Base-by-base conservation (phyloP, 352 stramenopile genomes). In the Hyaloperonospora brassicae region DNA sequence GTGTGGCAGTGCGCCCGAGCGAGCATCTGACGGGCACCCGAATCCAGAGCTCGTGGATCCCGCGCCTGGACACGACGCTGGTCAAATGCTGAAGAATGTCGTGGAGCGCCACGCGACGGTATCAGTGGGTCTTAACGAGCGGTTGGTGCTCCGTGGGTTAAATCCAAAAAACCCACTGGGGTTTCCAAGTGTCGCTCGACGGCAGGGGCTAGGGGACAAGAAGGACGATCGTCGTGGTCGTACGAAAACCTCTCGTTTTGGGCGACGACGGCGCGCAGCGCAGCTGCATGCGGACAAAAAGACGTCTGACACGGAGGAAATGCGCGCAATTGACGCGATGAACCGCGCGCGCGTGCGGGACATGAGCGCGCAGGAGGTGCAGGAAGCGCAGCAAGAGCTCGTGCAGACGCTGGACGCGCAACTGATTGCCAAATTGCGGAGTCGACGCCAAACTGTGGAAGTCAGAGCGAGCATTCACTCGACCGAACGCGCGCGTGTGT, bases 341-440 rank as follows among this genome's bases (percentile, higher is more conserved):
- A 93, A 90, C 57, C 50, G 50, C 12, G 69, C 63, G 1, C 66
- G 64, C 39, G 52, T 93, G 42, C 48, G 63, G 44, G 69, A 74
- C 40, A 91, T 93, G 83, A 84, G 76, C 22, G 45, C 65, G 0
- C 55, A 70, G 14, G 80, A 93, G 61, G 91, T 93, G 42, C 44
- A 70, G 27, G 71, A 86, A 50, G 80, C 79, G 0, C 83, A 93
- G 47, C 57, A 86, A 44, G 73, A 91, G 35, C 66, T 93, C 11
- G 35, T 76, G 35, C 64, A 54, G 21, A 75, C 72, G 23, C 52
- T 93, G 9, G 79, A 89, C 48, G 80, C 83, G 17, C 53, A 72
- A 36, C 55, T 93, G 8, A 52, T 91, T 5, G 67, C 71, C 42
- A 90, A 87, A 56, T 55, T 93, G n/a, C 78, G 70, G 52, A 76